Base-by-base conservation (phyloP, 139 green algal genomes). In the Penium margaritaceum region DNA sequence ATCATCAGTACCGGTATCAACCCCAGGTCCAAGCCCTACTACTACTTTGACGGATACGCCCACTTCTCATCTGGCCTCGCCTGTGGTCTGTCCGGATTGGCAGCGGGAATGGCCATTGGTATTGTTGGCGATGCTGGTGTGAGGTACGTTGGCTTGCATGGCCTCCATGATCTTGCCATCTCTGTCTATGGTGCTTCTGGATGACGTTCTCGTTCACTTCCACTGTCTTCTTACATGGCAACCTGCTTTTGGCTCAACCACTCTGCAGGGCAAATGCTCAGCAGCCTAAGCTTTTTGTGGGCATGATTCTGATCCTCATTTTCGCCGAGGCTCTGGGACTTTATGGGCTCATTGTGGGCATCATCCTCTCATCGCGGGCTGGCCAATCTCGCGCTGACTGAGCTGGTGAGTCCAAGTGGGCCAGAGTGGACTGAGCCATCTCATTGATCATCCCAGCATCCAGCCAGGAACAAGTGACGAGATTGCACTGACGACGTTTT, bases 251-350 rank as follows among this genome's bases (percentile, higher is more conserved):
- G n/a, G n/a, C n/a, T n/a, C n/a, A n/a, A n/a, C n/a, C n/a, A n/a
- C n/a, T n/a, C n/a, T 58, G 72, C 72, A 79, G 72, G 73, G 95
- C 95, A 21, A 99, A 99, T 74, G 95, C 95, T 32, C 95, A 99
- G 87, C 95, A 99, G 83, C 95, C 95, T 63, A 98, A 97, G 89
- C 90, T 99, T 21, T 99, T 98, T 68, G 94, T 98, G 2, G 95
- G 92, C 43, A 97, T 99, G 93, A 96, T 99, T 79, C 88, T 99
- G 39, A 99, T 99, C 75, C 90, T 99, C 41, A 99, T 99, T 95
- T 99, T 99, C 77, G 95, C 94, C 71, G 95, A 99, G 85, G 95
- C 95, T 64, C 82, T 99, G 65, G 94, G 90, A 7, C 88, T 99
- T 61, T 99, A 98, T 77, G 94, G 94, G 17, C 87, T 99, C 27